Evolutionary conservation across 345 rosid species (phyloP).

Genomic region (Anacardium occidentale): DNA sequence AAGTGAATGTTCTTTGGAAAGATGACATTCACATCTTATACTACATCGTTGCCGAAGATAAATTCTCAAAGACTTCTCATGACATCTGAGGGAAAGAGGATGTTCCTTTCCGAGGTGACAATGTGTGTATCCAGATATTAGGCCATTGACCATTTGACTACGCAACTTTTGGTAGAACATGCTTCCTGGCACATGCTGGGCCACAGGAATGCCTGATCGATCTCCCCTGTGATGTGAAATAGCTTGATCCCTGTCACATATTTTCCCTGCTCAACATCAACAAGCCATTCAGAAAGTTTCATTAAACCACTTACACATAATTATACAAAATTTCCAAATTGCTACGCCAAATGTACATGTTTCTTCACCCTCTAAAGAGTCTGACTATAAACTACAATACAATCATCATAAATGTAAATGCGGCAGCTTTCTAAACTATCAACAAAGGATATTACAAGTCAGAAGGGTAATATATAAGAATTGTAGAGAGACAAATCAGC

Average conservation of each 20-base stretch:
- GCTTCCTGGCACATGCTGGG: conserved; percentile 30
- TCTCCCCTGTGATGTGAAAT: conserved; percentile 26
- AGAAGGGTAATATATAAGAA: neutral
- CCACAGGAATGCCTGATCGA: conserved; percentile 24
- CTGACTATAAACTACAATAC: neutral
- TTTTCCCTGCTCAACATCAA: conserved; percentile 41
- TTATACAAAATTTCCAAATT: neutral
- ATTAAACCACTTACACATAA: conserved; percentile 3
- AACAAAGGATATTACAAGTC: neutral
- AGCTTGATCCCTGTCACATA: conserved; percentile 30
- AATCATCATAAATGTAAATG: neutral
- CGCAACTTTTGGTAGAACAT: conserved; percentile 25
- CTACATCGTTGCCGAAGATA: conserved; percentile 13
- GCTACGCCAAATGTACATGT: neutral
- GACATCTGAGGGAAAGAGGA: conserved; percentile 25
- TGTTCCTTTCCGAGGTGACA: conserved; percentile 29
- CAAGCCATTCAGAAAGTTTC: conserved; percentile 9
- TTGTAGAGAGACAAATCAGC: neutral
- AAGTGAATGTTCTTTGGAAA: conserved; percentile 21
- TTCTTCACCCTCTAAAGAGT: neutral
- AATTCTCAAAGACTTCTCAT: conserved; percentile 24
- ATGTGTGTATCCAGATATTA: conserved; percentile 29
- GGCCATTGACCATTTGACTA: conserved; percentile 28
- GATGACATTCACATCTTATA: conserved; percentile 35
- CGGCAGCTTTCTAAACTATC: neutral